A percentile compares a stretch with the other conserved stretches of the same genome.
These are phyloP conservation scores for Paraurostyla sp. DNA, from an alignment of 73 alveolate genomes.

Conservation along the genomic window DNA sequence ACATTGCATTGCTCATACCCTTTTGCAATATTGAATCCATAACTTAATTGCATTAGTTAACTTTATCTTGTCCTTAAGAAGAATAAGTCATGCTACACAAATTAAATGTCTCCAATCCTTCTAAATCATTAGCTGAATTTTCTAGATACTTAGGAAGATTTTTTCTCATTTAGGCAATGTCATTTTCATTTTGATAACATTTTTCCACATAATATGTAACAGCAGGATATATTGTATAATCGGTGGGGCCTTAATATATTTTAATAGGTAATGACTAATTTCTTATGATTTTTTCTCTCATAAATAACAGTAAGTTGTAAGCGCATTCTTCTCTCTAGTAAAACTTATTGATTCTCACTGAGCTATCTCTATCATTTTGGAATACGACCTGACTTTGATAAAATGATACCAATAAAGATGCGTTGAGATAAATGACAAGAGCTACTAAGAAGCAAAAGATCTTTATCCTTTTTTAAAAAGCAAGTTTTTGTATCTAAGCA, in stretches of 20 bases:
- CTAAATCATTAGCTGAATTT: not conserved
- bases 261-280: not conserved
- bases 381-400: conserved; percentile 4
- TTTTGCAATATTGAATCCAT: not conserved
- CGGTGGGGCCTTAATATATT: not conserved
- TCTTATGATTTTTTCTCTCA: conserved; percentile 23
- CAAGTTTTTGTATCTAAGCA: not conserved
- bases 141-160: conserved; percentile 11
- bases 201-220: not conserved
- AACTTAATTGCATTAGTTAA: not conserved
- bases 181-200: conserved; percentile 19
- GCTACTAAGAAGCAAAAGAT: not conserved
- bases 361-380: not conserved
- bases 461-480: conserved; percentile 7
- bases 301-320: conserved; percentile 1
- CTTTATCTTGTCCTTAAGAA: not conserved
- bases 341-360: conserved; percentile 9
- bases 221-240: not conserved
- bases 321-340: conserved; percentile 49
- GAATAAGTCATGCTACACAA: not conserved
- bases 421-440: not conserved
- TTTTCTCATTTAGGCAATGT: not conserved
- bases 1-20: conserved; percentile 22
- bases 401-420: not conserved
- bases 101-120: not conserved